Conservation (phyloP, 371 early-diverging fungal genomes). For the Mortierella sp. region DNA sequence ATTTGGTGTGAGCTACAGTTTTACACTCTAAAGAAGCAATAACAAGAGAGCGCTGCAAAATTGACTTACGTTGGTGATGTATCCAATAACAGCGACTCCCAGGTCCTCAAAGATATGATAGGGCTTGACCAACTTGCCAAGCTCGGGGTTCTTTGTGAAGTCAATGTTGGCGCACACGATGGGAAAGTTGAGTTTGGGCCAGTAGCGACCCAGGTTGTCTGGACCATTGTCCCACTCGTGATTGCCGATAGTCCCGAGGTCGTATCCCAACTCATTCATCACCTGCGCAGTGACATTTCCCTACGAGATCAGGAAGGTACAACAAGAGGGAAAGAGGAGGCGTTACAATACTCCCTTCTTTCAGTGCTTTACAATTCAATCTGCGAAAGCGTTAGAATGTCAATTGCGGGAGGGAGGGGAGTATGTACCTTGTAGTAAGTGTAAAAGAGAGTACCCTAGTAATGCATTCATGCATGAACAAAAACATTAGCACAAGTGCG, state of each 20-base stretch:
- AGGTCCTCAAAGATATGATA: conserved; percentile 76
- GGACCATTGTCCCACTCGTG: conserved; percentile 82
- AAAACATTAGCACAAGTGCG: neutral
- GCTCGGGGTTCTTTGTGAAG: conserved; percentile 57
- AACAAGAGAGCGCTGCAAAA: neutral
- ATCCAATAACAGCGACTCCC: conserved; percentile 74
- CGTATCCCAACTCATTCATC: conserved; percentile 72
- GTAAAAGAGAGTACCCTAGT: conserved; percentile 74
- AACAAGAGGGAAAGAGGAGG: neutral
- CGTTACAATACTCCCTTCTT: neutral
- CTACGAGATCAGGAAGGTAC: conserved; percentile 2
- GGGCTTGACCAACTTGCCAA: conserved; percentile 68
- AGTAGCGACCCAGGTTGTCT: conserved; percentile 62
- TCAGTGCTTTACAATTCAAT: neutral
- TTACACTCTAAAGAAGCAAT: too few species aligned
- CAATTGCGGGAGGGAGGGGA: neutral
- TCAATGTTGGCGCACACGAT: conserved; percentile 78
- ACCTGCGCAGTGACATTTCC: conserved; percentile 65
- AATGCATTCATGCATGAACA: neutral
- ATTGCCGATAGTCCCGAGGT: conserved; percentile 76
- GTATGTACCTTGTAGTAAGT: conserved; percentile 59
- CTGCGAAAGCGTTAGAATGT: neutral
- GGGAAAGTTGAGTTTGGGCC: conserved; percentile 70
- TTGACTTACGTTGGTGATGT: conserved; percentile 66
- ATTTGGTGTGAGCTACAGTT: neutral